Percentiles rank a stretch among this genome's conserved stretches.
Conservation (phyloP, 257 asterid genomes). For the Fraxinus quadrangulata region DNA sequence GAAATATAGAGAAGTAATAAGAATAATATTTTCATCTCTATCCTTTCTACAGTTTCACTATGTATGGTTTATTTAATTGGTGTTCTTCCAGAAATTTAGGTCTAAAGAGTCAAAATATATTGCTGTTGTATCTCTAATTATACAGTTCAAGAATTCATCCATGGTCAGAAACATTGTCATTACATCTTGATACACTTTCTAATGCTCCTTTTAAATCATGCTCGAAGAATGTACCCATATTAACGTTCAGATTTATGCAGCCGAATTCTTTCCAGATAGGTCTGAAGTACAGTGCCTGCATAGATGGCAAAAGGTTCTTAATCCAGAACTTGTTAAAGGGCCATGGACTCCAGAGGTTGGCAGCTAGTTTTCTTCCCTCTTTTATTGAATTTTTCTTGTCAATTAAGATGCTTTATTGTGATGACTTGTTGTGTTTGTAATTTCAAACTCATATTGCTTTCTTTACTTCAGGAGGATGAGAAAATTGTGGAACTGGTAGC, state of each 20-base stretch:
- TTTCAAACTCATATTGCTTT: conserved; percentile 21
- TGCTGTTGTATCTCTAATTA: not conserved
- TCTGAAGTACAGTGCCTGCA: conserved; percentile 99
- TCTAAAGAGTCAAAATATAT: not conserved
- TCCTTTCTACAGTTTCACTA: too few species aligned
- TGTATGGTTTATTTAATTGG: not conserved
- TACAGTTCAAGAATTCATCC: conserved; percentile 8
- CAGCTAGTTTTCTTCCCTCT: conserved; percentile 24
- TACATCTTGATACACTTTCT: conserved; percentile 1
- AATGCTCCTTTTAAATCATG: not conserved
- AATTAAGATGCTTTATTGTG: conserved; percentile 28
- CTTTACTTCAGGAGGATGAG: conserved; percentile 81
- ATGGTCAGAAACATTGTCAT: conserved; percentile 18
- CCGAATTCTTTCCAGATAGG: conserved; percentile 97
- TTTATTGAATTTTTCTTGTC: conserved; percentile 18
- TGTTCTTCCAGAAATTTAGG: conserved; percentile 11
- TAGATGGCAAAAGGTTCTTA: conserved; percentile 98
- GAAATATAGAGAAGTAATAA: too few species aligned
- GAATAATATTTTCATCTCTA: too few species aligned
- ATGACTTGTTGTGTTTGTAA: conserved; percentile 6
- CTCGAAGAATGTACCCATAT: conserved; percentile 19
- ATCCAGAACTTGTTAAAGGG: conserved; percentile 98
- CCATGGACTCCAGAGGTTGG: conserved; percentile 97
- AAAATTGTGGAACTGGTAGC: conserved; percentile 76
- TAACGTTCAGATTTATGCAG: conserved; percentile 51